Percentiles rank a stretch among this genome's conserved stretches.
Conservation (phyloP, 306 rosid genomes). For the Cucumis melo region DNA sequence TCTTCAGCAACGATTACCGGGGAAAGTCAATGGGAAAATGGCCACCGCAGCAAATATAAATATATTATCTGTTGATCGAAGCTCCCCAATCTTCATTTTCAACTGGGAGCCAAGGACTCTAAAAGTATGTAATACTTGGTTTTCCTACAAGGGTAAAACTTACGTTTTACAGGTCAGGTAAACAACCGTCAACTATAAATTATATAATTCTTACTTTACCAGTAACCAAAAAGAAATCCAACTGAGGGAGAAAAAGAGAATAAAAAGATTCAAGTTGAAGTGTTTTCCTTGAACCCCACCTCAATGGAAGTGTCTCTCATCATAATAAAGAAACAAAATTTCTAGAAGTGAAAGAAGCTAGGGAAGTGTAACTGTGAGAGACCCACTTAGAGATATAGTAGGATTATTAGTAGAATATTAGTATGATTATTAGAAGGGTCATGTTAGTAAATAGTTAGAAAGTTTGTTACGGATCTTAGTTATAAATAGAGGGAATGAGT, state of each 20-base stretch:
- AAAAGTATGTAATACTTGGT: not conserved
- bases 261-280: not conserved
- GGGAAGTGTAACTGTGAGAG: no score
- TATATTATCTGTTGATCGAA: not conserved
- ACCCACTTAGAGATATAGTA: no score
- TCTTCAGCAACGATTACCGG: not conserved
- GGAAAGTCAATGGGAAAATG: not conserved
- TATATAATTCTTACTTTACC: not conserved
- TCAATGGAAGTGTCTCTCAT: not conserved
- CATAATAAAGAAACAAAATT: not conserved
- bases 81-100: conserved; percentile 5
- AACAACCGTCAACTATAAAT: not conserved
- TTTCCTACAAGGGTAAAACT: not conserved
- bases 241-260: not conserved
- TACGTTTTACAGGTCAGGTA: not conserved
- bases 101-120: not conserved
- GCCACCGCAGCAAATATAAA: not conserved
- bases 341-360: not conserved
- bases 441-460: no score
- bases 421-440: no score
- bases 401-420: no score
- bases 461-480: no score
- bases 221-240: not conserved
- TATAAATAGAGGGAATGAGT: no score
- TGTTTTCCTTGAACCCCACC: not conserved